phyloP scores from a whole-genome alignment of 192 early-diverging fungal genomes.

The Coemansia sp. region DNA sequence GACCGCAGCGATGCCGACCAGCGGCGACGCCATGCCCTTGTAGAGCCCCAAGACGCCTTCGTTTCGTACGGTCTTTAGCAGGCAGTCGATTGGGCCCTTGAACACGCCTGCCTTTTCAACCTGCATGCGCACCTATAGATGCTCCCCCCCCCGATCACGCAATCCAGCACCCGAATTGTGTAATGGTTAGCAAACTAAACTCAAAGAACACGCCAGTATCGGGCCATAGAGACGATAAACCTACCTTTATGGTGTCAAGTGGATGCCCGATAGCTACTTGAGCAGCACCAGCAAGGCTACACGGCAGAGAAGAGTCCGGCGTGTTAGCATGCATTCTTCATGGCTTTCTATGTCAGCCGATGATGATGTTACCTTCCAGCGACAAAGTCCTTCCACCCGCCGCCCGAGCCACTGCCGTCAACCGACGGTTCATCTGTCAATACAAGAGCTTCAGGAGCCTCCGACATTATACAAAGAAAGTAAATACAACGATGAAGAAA shows the following conservation, averaged over 20 bases:
- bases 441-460: slow-evolving; percentile 11
- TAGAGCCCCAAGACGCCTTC: slow-evolving; percentile 77
- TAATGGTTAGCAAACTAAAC: slow-evolving; percentile 8
- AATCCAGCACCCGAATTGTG: slow-evolving; percentile 4
- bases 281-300: slow-evolving; percentile 64
- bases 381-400: slow-evolving; percentile 58
- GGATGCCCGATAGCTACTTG: slow-evolving; percentile 75
- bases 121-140: slow-evolving; percentile 65
- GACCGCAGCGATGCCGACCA: slow-evolving; percentile 79
- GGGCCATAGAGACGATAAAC: neutral
- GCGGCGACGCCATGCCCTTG: slow-evolving; percentile 84
- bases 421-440: slow-evolving; percentile 5
- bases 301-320: neutral
- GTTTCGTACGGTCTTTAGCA: slow-evolving; percentile 75
- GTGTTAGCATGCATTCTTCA: no score
- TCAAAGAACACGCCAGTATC: no score
- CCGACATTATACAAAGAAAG: slow-evolving; percentile 11
- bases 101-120: slow-evolving; percentile 60
- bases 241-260: slow-evolving; percentile 80
- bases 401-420: slow-evolving; percentile 9
- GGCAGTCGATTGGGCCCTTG: slow-evolving; percentile 77
- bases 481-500: neutral
- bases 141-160: slow-evolving; percentile 18
- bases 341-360: no score
- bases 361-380: slow-evolving; percentile 56